Percentiles rank a stretch among this genome's conserved stretches.
Evolutionary conservation across 495 filamentous ascomycete species (phyloP).

Genomic region (Achaetomiella virescens): DNA sequence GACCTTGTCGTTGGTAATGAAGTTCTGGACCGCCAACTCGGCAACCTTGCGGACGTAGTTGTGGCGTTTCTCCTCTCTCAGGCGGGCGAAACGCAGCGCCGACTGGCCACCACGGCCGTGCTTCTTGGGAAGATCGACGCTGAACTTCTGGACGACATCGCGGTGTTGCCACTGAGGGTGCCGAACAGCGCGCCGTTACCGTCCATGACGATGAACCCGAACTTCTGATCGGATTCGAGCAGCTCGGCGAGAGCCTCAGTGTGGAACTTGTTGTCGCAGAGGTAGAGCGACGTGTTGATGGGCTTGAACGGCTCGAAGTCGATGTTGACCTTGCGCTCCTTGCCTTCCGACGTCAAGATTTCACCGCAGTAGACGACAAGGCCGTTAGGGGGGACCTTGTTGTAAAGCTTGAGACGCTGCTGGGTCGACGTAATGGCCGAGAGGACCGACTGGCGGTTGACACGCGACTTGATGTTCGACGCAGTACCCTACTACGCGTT

Average conservation of each 20-base stretch:
- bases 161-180: slow-evolving; percentile 94
- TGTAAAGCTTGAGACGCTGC: slow-evolving; percentile 97
- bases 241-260: slow-evolving; percentile 95
- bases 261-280: slow-evolving; percentile 99
- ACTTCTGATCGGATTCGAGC: slow-evolving; percentile 96
- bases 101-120: slow-evolving; percentile 99
- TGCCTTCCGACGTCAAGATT: slow-evolving; percentile 98
- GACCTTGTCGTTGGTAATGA: slow-evolving; percentile 95
- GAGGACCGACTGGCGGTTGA: slow-evolving; percentile 94
- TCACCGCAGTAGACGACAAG: slow-evolving; percentile 98
- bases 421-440: slow-evolving; percentile 98
- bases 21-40: slow-evolving; percentile 95
- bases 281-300: slow-evolving; percentile 97
- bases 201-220: slow-evolving; percentile 99
- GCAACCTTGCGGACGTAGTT: slow-evolving; percentile 99
- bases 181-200: slow-evolving; percentile 97
- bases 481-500: slow-evolving; percentile 70
- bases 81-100: slow-evolving; percentile 95
- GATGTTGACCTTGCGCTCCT: slow-evolving; percentile 98
- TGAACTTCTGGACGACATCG: slow-evolving; percentile 95
- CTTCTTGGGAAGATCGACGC: slow-evolving; percentile 97
- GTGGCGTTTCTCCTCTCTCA: slow-evolving; percentile 99
- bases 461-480: slow-evolving; percentile 98
- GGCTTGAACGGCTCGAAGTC: slow-evolving; percentile 99
- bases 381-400: slow-evolving; percentile 95